Base-by-base conservation (phyloP, 2,329 filamentous ascomycete genomes). In the Penicillium sumatraense region DNA sequence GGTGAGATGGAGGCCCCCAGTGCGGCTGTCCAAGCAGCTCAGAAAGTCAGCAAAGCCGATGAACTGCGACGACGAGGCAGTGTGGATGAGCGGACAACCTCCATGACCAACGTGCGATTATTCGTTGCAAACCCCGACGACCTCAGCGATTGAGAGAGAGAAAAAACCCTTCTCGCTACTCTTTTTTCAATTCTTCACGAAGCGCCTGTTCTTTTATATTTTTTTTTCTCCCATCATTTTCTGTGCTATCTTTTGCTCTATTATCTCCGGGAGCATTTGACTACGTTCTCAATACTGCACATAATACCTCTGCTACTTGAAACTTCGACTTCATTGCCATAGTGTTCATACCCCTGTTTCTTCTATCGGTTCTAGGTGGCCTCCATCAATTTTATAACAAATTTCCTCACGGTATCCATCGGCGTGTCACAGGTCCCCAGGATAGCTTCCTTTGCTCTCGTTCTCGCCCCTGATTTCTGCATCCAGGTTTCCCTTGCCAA, bases 1-100 rank as follows among this genome's bases (percentile, higher is more conserved):
- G 80, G 80, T 18, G 78, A 81, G 27, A 79, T 87, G 70, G 69
- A 75, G 62, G 72, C 75, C 52, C 73, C 79, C 1, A 76, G 63
- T 58, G 71, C 76, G 10, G 74, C 71, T 20, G 75, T 66, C 33
- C 57, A 68, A 2, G 74, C 75, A 11, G 62, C 70, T 29, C 66
- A 74, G 21, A 76, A 78, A 51, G 71, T 69, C 23, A 75, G 74
- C 38, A 75, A 70, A 53, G 71, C 73, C 9, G 77, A 79, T 16
- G 78, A 80, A 51, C 63, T 80, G 55, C 70, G 75, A 59, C 72
- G 78, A 49, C 70, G 78, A 53, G 78, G 78, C 18, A 80, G 78
- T 65, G 78, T 80, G 35, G 78, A 80, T 51, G 78, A 80, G 54
- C 72, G 78, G 47, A 76, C 77, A 31, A 78, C 74, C 48, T 77